Evolutionary conservation across 129 eudicot species (phyloP), one percentile per base, ranked within the genome.

Genomic region (Pulicaria dysenterica): DNA sequence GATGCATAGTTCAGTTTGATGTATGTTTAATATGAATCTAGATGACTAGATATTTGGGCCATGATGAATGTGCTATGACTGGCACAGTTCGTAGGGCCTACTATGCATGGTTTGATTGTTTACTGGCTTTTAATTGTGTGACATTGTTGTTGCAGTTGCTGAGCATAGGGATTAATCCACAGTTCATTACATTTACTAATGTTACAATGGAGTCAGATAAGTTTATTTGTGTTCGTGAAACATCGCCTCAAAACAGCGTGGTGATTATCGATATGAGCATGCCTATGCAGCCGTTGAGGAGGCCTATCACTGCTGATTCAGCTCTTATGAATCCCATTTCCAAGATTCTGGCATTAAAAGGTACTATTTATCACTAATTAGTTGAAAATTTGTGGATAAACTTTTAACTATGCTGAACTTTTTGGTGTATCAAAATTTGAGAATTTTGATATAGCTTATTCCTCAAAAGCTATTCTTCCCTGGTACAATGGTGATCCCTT

Each of bases 201-300:
- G 98, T 92, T 37, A 89, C 98, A 1, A 92, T 92, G 98, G 98
- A 92, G 80, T 92, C 98, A 1, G 98, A 92, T 72, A 92, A 89
- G 86, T 92, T 84, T 67, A 88, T 92, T 62, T 92, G 97, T 71
- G 97, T 92, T 37, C 89, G 97, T 6, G 97, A 92, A 89, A 92
- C 97, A 3, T 70, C 96, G 16, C 97, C 97, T 41, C 97, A 92
- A 66, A 88, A 92, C 73, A 88, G 93, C 67, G 91, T 91, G 56
- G 97, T 91, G 48, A 91, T 91, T 77, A 80, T 91, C 15, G 97
- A 91, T 64, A 91, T 91, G 96, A 88, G 47, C 73, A 88, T 91
- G 96, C 97, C 97, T 38, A 86, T 56, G 65, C 97, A 88, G 77
- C 97, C 97, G 13, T 66, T 92, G 83, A 83, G 97, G 77, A 78